Evolutionary conservation across 139 green algal genomes (phyloP), one percentile per base, ranked within the genome.

Genomic region (Chloropicon primus): DNA sequence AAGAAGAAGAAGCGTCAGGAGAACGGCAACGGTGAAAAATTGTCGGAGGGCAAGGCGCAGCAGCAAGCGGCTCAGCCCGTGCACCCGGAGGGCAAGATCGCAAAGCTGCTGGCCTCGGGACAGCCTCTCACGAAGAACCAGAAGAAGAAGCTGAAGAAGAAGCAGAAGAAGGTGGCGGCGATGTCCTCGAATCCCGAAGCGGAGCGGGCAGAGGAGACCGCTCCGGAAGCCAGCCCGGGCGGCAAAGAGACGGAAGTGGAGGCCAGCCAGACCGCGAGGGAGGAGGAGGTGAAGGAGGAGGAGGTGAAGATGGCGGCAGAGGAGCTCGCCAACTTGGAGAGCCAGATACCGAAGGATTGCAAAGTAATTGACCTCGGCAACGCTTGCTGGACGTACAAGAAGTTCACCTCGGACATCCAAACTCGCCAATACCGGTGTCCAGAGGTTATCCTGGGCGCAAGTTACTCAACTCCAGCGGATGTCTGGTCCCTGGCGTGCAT

Each of bases 361-460:
- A 97, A 97, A 86, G 88, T 99, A 1, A 93, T 98, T 26, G 96
- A 99, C 88, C 96, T 99, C 85, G 96, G 96, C 54, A 99, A 98
- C 82, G 96, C 93, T 2, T 99, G 96, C 89, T 99, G 96, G 96
- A 90, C 83, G 5, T 82, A 98, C 87, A 95, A 94, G 78, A 92
- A 98, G 75, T 98, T 98, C 89, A 98, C 94, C 10, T 82, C 88
- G 22, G 95, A 98, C 85, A 95, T 99, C 24, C 96, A 99, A 87
- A 99, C 96, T 1, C 81, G 96, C 71, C 93, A 96, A 83, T 99
- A 99, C 82, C 87, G 95, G 28, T 94, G 82, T 2, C 92, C 89
- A 25, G 91, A 96, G 87, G 92, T 94, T 27, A 85, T 97, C 24
- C 79, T 96, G 28, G 90, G 91, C 25, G 74, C 81, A 25, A 91